These are phyloP conservation scores for Sequoia sempervirens DNA, from an alignment of 75 land plant genomes.

Conservation along the genomic window DNA sequence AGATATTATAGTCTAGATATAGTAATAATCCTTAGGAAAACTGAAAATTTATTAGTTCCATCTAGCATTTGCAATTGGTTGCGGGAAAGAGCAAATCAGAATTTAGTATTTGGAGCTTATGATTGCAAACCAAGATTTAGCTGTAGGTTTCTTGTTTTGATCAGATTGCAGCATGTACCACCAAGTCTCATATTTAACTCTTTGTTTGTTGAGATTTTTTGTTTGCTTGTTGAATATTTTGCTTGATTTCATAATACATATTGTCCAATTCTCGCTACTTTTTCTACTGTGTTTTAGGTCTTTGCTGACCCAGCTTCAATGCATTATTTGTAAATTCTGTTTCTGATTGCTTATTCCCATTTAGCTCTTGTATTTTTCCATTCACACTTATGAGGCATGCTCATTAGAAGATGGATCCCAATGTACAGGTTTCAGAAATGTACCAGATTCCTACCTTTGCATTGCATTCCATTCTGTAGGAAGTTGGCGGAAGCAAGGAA, in stretches of 20 bases:
- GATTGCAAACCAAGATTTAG: neutral
- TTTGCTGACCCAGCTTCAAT: neutral
- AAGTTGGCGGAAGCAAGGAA: too few relatives aligned
- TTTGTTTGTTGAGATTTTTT: neutral
- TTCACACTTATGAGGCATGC: neutral
- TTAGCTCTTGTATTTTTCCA: neutral
- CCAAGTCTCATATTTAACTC: neutral
- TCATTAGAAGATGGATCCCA: too few relatives aligned
- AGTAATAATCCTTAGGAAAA: neutral
- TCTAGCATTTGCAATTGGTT: neutral
- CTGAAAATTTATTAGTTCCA: neutral
- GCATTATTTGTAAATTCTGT: neutral
- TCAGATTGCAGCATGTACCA: neutral
- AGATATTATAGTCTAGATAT: neutral
- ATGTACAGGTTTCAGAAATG: too few relatives aligned
- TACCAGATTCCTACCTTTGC: too few relatives aligned
- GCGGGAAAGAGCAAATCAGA: neutral
- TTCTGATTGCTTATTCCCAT: neutral
- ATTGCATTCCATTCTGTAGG: too few relatives aligned
- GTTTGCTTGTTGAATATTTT: neutral
- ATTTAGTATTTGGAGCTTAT: neutral
- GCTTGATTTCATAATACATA: neutral
- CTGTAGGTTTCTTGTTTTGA: neutral
- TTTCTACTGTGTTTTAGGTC: neutral
- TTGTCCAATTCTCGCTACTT: neutral